Evolutionary conservation across 73 alveolate species (phyloP).

Genomic region (Durusdinium trenchii): DNA sequence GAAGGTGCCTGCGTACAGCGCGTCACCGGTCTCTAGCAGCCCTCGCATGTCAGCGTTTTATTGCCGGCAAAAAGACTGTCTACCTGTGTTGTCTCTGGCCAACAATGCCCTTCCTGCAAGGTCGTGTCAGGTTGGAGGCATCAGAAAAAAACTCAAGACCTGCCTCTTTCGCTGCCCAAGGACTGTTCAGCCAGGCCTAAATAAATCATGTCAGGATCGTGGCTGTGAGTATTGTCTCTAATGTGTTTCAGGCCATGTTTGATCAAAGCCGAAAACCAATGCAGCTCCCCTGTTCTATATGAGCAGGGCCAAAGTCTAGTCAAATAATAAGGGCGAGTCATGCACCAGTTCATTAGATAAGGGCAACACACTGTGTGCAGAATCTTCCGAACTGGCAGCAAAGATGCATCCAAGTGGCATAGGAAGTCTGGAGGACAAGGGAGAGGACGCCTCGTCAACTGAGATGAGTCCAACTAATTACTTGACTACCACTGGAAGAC

Average conservation of each 20-base stretch:
- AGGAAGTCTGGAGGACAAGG: conserved; percentile 64
- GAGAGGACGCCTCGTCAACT: neutral
- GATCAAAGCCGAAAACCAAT: neutral
- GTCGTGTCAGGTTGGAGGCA: neutral
- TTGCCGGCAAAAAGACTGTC: neutral
- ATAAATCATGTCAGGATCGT: neutral
- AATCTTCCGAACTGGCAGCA: neutral
- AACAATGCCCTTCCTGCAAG: neutral
- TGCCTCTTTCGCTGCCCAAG: conserved; percentile 37
- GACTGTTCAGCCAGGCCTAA: conserved; percentile 57
- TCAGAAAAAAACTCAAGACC: neutral
- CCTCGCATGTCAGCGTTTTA: neutral
- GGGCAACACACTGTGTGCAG: neutral
- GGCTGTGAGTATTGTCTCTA: neutral
- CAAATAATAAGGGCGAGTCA: neutral
- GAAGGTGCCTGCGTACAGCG: neutral
- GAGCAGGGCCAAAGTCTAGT: neutral
- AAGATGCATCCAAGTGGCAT: neutral
- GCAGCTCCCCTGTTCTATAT: neutral
- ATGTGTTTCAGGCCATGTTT: neutral
- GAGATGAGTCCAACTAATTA: no score
- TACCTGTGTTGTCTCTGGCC: neutral
- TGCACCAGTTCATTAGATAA: neutral
- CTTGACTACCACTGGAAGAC: neutral
- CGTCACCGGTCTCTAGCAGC: neutral